These are phyloP conservation scores for Coniochaeta sp. DNA, from an alignment of 2,329 filamentous ascomycete species.

Conservation along the genomic window DNA sequence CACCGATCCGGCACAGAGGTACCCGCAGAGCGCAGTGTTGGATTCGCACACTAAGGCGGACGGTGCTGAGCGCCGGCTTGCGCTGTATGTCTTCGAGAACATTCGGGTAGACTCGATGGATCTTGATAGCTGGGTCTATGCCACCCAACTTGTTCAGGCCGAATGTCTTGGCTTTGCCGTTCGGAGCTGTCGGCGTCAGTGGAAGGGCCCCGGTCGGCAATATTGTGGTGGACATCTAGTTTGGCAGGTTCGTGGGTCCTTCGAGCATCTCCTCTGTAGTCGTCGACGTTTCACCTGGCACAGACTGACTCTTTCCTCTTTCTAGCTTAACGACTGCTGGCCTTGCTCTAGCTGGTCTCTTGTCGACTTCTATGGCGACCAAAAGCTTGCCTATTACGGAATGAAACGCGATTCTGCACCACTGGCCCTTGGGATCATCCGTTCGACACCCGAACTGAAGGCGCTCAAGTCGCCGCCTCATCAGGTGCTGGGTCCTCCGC, in stretches of 20 bases:
- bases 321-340: neutral
- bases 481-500: neutral
- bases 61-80: neutral
- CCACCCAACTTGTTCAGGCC: conserved; percentile 61
- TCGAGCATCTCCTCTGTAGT: neutral
- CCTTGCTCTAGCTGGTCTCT: neutral
- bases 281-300: neutral
- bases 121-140: conserved; percentile 64
- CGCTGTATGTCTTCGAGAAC: neutral
- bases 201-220: conserved; percentile 62
- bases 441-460: neutral
- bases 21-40: neutral
- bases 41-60: neutral
- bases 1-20: neutral
- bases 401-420: neutral
- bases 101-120: conserved; percentile 20
- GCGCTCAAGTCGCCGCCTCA: neutral
- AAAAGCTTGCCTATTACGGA: neutral
- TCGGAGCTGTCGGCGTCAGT: conserved; percentile 66
- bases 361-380: neutral
- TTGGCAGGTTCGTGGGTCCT: neutral
- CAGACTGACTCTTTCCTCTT: neutral
- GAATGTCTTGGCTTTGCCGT: conserved; percentile 60
- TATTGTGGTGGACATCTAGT: conserved; percentile 18
- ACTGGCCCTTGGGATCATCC: neutral